Percentiles rank a stretch among this genome's conserved stretches.
Evolutionary conservation across 2,329 filamentous ascomycete genomes (phyloP).

Genomic region (Colletotrichum sp.): DNA sequence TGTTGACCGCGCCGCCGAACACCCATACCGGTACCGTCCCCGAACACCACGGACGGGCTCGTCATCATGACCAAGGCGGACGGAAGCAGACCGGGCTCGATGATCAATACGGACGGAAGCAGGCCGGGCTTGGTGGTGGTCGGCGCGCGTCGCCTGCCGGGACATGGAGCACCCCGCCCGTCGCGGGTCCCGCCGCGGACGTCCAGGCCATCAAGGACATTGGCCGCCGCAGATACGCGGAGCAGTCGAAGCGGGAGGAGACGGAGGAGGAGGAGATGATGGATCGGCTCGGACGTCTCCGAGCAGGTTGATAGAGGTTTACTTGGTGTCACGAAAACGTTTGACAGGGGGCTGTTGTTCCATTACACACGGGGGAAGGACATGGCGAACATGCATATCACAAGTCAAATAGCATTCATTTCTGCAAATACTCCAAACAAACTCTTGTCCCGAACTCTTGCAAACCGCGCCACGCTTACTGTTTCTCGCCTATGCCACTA

Average conservation of each 20-base stretch:
- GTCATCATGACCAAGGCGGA: background rate
- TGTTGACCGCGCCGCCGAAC: background rate
- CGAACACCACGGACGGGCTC: background rate
- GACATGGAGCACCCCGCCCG: background rate
- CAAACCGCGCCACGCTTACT: background rate
- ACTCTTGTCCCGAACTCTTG: background rate
- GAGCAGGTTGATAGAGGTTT: background rate
- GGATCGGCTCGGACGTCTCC: background rate
- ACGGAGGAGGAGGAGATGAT: background rate
- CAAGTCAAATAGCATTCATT: background rate
- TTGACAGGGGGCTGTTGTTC: background rate
- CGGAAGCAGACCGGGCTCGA: background rate
- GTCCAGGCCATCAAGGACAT: background rate
- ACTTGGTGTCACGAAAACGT: background rate
- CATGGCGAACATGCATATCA: background rate
- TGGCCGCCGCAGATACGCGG: background rate
- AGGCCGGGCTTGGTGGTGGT: background rate
- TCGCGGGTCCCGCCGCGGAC: background rate
- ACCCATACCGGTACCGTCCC: background rate
- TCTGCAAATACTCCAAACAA: background rate
- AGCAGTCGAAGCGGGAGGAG: background rate
- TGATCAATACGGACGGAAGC: background rate
- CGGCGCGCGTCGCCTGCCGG: background rate
- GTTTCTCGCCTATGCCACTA: background rate
- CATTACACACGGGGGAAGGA: background rate